phyloP scores from a whole-genome alignment of 75 land plant genomes.

The Pinus taeda region DNA sequence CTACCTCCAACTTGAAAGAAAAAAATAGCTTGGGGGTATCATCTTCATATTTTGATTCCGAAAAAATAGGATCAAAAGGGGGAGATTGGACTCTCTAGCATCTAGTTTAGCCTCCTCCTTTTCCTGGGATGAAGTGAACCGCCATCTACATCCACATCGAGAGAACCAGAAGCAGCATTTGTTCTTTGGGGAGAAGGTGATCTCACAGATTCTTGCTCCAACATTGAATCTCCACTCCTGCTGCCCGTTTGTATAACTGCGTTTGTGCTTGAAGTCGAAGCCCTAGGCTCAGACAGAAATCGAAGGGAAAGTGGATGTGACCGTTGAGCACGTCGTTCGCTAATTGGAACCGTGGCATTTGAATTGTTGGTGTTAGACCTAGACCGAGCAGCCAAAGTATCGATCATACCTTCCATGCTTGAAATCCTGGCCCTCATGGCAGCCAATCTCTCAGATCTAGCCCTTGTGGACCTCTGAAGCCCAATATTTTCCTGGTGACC shows the following conservation, averaged over 20 bases:
- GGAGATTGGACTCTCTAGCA: background rate
- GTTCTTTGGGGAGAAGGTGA: slow-evolving; percentile 5
- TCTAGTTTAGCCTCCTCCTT: slow-evolving; percentile 8
- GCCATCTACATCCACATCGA: slow-evolving; percentile 3
- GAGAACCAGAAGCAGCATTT: background rate
- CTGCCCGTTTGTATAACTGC: slow-evolving; percentile 8
- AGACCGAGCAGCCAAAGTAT: background rate
- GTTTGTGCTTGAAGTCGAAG: slow-evolving; percentile 7
- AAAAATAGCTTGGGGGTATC: background rate
- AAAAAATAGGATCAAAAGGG: background rate
- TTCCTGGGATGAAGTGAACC: background rate
- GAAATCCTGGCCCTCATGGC: background rate
- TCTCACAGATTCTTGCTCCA: background rate
- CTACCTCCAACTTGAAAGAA: background rate
- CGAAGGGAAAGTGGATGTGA: background rate
- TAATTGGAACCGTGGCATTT: background rate
- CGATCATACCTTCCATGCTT: background rate
- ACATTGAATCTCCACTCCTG: background rate
- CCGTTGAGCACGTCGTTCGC: background rate
- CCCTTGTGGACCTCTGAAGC: slow-evolving; percentile 6
- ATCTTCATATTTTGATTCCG: background rate
- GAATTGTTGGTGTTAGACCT: background rate
- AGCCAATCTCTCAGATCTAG: slow-evolving; percentile 6
- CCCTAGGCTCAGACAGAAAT: background rate
- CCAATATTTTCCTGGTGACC: background rate